A percentile compares a stretch with the other conserved stretches of the same genome.
Evolutionary conservation across 225 moss, liverwort and hornwort species (phyloP).

Genomic region (Polytrichum formosum): DNA sequence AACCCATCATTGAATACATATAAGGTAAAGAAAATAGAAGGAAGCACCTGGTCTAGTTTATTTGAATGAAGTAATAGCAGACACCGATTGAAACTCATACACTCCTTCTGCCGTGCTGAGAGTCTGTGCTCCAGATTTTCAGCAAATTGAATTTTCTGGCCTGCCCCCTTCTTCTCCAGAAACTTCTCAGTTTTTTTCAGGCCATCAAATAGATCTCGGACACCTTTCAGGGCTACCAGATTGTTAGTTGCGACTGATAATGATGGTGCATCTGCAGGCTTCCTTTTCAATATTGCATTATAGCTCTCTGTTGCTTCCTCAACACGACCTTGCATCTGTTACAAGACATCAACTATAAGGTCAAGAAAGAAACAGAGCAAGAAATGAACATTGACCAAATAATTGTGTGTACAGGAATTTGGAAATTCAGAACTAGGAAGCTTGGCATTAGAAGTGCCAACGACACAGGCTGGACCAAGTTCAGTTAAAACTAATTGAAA

Average conservation of each 20-base stretch:
- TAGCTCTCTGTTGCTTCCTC: conserved; percentile 82
- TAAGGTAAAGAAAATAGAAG: not conserved
- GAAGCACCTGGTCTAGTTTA: conserved; percentile 74
- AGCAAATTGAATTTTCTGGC: conserved; percentile 73
- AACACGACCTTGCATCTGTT: conserved; percentile 66
- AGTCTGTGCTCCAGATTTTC: conserved; percentile 78
- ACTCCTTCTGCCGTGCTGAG: conserved; percentile 81
- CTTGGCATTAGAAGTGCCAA: too few relatives aligned
- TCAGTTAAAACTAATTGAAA: too few relatives aligned
- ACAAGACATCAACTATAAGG: not conserved
- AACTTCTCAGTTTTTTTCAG: conserved; percentile 95
- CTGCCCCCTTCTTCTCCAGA: conserved; percentile 77
- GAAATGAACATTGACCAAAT: too few relatives aligned
- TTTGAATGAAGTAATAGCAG: conserved; percentile 82
- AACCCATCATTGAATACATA: not conserved
- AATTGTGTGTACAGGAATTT: too few relatives aligned
- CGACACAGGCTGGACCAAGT: too few relatives aligned
- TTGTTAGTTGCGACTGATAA: conserved; percentile 91
- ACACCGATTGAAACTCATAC: conserved; percentile 79
- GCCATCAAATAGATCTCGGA: conserved; percentile 84
- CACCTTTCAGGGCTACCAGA: conserved; percentile 78
- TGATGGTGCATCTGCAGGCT: conserved; percentile 69
- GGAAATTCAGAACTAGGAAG: too few relatives aligned
- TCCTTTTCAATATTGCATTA: conserved; percentile 74
- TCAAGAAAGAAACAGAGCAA: too few relatives aligned